phyloP scores from a whole-genome alignment of 2,329 filamentous ascomycete species.

The Metarhizium rileyi region DNA sequence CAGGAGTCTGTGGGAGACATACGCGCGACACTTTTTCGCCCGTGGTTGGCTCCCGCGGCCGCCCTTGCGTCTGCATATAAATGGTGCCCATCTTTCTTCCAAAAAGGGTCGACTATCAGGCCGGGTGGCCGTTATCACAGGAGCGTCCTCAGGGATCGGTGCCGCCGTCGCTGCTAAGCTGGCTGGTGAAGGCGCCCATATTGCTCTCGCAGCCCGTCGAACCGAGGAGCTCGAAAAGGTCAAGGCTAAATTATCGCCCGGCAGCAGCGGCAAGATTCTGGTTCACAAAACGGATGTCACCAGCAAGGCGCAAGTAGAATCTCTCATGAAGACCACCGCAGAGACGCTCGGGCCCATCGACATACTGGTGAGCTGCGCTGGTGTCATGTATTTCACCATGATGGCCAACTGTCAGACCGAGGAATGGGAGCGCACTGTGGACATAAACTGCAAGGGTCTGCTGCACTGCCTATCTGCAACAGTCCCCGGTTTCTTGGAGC shows the following conservation, averaged over 20 bases:
- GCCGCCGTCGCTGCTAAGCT: constrained; percentile 62
- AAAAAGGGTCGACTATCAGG: constrained; percentile 52
- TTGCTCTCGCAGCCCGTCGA: constrained; percentile 64
- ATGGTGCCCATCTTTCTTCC: constrained; percentile 9
- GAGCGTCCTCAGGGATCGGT: constrained; percentile 71
- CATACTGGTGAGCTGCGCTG: constrained; percentile 70
- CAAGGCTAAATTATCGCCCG: constrained; percentile 49
- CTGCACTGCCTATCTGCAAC: constrained; percentile 61
- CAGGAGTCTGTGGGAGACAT: constrained; percentile 60
- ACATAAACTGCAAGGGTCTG: constrained; percentile 80
- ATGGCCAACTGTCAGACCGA: constrained; percentile 67
- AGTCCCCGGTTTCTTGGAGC: constrained; percentile 61
- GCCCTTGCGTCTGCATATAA: constrained; percentile 37
- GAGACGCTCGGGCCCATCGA: constrained; percentile 62
- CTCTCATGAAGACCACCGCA: constrained; percentile 48
- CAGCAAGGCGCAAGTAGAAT: constrained; percentile 53
- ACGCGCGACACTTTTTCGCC: constrained; percentile 71
- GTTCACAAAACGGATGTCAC: constrained; percentile 66
- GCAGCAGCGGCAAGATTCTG: constrained; percentile 53
- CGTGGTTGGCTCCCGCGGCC: constrained; percentile 63
- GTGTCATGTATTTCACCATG: constrained; percentile 85
- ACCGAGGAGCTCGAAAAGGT: constrained; percentile 57
- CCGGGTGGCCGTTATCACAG: constrained; percentile 66
- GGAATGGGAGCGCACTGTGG: constrained; percentile 74
- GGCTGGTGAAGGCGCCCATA: constrained; percentile 59